Base-by-base conservation (phyloP, 2,329 filamentous ascomycete genomes). In the Paecilomyces formosus region DNA sequence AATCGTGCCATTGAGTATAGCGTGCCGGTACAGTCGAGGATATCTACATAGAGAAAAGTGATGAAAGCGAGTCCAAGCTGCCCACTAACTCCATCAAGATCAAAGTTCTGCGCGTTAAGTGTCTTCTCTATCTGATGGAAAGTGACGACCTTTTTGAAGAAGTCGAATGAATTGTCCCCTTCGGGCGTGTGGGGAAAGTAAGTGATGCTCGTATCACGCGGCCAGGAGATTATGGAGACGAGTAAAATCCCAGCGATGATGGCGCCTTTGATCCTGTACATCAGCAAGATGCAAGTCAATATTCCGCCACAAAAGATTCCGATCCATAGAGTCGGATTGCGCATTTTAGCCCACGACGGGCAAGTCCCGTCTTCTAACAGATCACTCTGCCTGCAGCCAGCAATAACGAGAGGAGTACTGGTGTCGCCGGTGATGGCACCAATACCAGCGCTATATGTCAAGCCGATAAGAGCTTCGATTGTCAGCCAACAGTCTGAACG, bases 1-100 rank as follows among this genome's bases (percentile, higher is more conserved):
- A 93, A 94, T 30, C 88, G 86, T 18, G 91, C 91, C 90, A 96
- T 95, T 21, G 89, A 89, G 76, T 95, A 96, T 60, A 95, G 78
- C 0, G 90, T 95, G 65, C 90, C 91, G 0, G 91, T 96, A 64
- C 85, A 87, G 73, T 95, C 91, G 52, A 96, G 84, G 61, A 96
- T 93, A 68, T 96, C 91, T 63, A 95, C 90, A 68, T 96, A 95
- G 22, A 95, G 81, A 76, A 96, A 95, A 2, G 91, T 95, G 72
- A 95, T 87, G 63, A 95, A 85, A 0, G 91, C 91, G 55, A 94
- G 80, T 28, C 88, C 89, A 68, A 95, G 95, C 68, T 94, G 87
- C 3, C 85, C 85, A 11, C 88, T 86, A 58, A 90, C 85, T 3
- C 79, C 79, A 7, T 81, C 76, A 24, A 95, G 79, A 65, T 88